These are phyloP conservation scores for Cornus kousa DNA, from an alignment of 148 eudicot species.

Conservation along the genomic window DNA sequence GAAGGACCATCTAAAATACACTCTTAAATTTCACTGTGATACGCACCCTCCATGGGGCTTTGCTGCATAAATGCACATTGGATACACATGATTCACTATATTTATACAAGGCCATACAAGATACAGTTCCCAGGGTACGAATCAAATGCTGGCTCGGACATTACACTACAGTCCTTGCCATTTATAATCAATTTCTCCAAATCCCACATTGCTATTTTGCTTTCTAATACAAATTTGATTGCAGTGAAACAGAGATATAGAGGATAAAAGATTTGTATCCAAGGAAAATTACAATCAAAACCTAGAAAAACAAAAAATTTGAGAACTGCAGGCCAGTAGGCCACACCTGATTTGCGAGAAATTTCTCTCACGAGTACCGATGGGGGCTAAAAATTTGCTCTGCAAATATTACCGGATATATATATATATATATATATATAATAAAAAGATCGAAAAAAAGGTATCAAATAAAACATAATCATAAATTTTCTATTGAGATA, in stretches of 20 bases:
- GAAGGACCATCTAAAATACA: too few species aligned
- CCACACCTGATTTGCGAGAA: not conserved
- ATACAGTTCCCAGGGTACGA: too few species aligned
- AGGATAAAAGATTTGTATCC: not conserved
- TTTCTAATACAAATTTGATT: not conserved
- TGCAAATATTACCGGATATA: conserved; percentile 11
- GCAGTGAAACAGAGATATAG: not conserved
- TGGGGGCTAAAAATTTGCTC: conserved; percentile 1
- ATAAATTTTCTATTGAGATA: conserved; percentile 55
- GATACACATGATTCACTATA: too few species aligned
- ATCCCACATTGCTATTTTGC: not conserved
- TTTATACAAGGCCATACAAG: too few species aligned
- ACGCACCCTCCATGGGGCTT: too few species aligned
- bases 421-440: conserved; percentile 26
- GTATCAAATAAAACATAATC: conserved; percentile 4
- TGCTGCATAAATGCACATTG: too few species aligned
- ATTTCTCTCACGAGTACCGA: conserved; percentile 3
- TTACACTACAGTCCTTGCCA: too few species aligned
- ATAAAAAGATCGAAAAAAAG: conserved; percentile 2
- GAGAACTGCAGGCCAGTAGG: not conserved
- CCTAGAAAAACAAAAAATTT: not conserved
- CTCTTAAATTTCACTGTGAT: too few species aligned
- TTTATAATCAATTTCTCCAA: not conserved
- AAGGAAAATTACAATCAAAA: conserved; percentile 1
- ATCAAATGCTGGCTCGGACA: too few species aligned